A percentile compares a stretch with the other conserved stretches of the same genome.
Conservation (phyloP, 2,329 filamentous ascomycete species). For the Alternaria conjuncta region DNA sequence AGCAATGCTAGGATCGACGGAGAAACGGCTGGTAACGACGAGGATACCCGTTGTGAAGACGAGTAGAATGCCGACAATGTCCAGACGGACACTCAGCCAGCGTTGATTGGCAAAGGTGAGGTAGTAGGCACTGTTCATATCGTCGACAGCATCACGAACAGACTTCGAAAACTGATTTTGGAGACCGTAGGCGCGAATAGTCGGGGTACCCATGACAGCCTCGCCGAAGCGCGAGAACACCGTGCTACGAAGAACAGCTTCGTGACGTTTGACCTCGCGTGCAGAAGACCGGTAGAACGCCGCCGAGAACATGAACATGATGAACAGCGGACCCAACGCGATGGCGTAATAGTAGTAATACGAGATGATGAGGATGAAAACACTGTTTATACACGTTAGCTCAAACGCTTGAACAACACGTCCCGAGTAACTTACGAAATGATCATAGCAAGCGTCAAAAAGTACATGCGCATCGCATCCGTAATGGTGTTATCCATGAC, state of each 20-base stretch:
- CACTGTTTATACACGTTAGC: slow-evolving; percentile 51
- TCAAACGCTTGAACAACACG: background rate
- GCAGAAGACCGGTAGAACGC: slow-evolving; percentile 90
- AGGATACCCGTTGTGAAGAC: slow-evolving; percentile 90
- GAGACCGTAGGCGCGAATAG: slow-evolving; percentile 88
- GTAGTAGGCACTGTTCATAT: slow-evolving; percentile 94
- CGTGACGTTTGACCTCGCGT: slow-evolving; percentile 92
- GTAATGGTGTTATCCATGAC: slow-evolving; percentile 94
- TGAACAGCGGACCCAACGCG: slow-evolving; percentile 70
- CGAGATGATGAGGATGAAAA: slow-evolving; percentile 91
- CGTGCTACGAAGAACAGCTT: slow-evolving; percentile 82
- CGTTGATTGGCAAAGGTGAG: slow-evolving; percentile 94
- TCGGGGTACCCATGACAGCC: slow-evolving; percentile 81
- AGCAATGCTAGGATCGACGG: slow-evolving; percentile 80
- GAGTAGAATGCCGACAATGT: slow-evolving; percentile 80
- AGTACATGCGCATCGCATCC: slow-evolving; percentile 91
- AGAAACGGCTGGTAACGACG: slow-evolving; percentile 89
- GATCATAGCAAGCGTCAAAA: slow-evolving; percentile 83
- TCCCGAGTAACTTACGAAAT: slow-evolving; percentile 50
- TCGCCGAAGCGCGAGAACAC: slow-evolving; percentile 94
- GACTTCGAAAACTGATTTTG: slow-evolving; percentile 74
- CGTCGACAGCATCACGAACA: slow-evolving; percentile 76
- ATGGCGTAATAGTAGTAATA: slow-evolving; percentile 90
- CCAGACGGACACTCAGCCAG: slow-evolving; percentile 86
- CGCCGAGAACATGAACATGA: slow-evolving; percentile 81